Conservation (phyloP, 1,139 yeast species). For the Hanseniaspora uvarum region DNA sequence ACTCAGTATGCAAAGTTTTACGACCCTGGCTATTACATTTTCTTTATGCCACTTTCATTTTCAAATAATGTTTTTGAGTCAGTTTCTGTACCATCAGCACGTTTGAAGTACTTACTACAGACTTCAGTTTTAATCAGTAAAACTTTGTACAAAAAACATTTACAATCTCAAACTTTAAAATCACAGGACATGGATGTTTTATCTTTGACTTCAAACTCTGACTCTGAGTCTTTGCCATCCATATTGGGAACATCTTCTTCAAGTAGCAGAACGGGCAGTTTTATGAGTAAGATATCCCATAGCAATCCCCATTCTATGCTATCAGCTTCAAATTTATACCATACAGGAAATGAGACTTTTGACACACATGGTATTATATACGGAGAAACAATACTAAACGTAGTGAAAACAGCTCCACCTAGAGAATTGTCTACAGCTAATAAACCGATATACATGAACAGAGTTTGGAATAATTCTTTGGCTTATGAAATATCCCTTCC, state of each 20-base stretch:
- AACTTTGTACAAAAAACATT: conserved; percentile 9
- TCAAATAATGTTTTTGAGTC: conserved; percentile 69
- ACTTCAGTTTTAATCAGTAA: conserved; percentile 14
- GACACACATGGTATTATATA: conserved; percentile 21
- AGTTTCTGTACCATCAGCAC: conserved; percentile 42
- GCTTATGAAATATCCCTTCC: conserved; percentile 73
- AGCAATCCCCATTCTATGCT: neutral
- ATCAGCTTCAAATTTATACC: conserved; percentile 28
- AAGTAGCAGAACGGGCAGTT: neutral
- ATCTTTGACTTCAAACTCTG: conserved; percentile 3
- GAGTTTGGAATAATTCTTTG: conserved; percentile 71
- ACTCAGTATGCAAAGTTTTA: conserved; percentile 21
- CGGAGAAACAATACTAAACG: conserved; percentile 27
- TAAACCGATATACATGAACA: conserved; percentile 71
- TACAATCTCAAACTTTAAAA: neutral
- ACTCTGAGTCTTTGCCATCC: conserved; percentile 2
- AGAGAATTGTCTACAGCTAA: conserved; percentile 61
- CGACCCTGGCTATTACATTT: conserved; percentile 65
- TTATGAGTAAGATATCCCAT: neutral
- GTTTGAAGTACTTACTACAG: conserved; percentile 23
- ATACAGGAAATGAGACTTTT: conserved; percentile 18
- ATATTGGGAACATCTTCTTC: neutral
- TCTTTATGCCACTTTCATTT: conserved; percentile 58
- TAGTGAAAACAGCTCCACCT: conserved; percentile 72
- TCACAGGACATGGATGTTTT: neutral